Evolutionary conservation across 257 asterid species (phyloP).

Genomic region (Penstemon newberryi): DNA sequence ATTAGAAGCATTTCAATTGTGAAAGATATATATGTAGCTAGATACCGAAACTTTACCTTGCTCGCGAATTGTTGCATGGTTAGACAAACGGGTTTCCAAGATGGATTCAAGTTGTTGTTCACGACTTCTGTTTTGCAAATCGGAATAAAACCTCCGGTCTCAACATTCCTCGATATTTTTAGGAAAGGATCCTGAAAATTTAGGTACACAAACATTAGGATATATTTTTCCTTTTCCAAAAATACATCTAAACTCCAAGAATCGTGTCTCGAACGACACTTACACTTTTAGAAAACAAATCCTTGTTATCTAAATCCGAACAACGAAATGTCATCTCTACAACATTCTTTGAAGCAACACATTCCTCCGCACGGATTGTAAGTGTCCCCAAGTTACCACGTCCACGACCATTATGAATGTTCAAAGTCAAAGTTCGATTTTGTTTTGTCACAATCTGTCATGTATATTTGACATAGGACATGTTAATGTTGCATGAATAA

Average conservation of each 20-base stretch:
- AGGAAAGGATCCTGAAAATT: constrained; percentile 73
- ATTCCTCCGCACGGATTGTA: constrained; percentile 71
- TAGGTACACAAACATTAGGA: constrained; percentile 1
- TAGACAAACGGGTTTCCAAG: constrained; percentile 53
- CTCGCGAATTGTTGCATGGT: constrained; percentile 41
- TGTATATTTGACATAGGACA: constrained; percentile 20
- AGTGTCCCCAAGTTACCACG: constrained; percentile 57
- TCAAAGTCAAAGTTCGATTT: constrained; percentile 49
- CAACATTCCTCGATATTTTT: constrained; percentile 67
- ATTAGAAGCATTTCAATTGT: too few species aligned
- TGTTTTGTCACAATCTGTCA: constrained; percentile 62
- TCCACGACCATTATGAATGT: constrained; percentile 46
- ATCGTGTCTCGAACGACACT: constrained; percentile 19
- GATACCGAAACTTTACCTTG: constrained; percentile 46
- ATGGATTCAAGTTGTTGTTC: constrained; percentile 76
- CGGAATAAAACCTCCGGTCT: constrained; percentile 57
- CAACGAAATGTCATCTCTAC: constrained; percentile 62
- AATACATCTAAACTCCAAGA: constrained; percentile 1
- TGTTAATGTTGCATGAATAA: not conserved
- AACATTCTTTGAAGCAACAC: constrained; percentile 58
- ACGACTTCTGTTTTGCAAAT: constrained; percentile 79
- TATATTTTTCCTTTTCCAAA: not conserved
- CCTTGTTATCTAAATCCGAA: constrained; percentile 64
- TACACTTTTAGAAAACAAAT: constrained; percentile 71
- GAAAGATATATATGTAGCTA: constrained; percentile 1